phyloP scores from a whole-genome alignment of 78 protist species.

The Isochrysis galbana region DNA sequence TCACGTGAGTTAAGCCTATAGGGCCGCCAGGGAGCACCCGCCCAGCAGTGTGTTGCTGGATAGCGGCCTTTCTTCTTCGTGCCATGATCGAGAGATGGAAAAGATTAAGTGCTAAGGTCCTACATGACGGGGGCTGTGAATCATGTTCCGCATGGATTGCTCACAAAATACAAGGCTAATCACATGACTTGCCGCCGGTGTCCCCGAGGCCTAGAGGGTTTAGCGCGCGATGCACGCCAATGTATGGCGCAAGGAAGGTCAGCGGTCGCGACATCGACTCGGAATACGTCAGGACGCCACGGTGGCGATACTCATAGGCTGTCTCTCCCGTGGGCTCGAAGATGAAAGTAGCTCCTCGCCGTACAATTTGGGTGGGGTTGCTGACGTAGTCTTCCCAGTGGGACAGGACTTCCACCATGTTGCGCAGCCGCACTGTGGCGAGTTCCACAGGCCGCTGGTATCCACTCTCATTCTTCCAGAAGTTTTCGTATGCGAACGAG shows the following conservation, averaged over 20 bases:
- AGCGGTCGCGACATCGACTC: conserved; percentile 15
- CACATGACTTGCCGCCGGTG: no score
- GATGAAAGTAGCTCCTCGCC: conserved; percentile 27
- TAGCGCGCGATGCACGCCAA: neutral
- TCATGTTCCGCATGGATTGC: no score
- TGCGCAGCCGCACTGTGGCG: conserved; percentile 27
- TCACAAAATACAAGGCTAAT: no score
- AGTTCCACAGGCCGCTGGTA: conserved; percentile 28
- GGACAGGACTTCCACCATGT: conserved; percentile 27
- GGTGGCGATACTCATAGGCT: neutral
- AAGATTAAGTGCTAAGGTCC: no score
- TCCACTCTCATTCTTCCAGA: conserved; percentile 4
- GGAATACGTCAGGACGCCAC: conserved; percentile 15
- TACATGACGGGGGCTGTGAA: no score
- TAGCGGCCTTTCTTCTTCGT: no score
- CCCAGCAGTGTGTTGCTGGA: no score
- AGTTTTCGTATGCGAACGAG: neutral
- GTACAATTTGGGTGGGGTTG: neutral
- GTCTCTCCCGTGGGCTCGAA: neutral
- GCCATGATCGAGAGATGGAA: no score
- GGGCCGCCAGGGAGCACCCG: no score
- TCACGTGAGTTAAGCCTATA: no score
- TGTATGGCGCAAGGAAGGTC: conserved; percentile 20
- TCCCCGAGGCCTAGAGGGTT: neutral
- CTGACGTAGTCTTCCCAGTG: conserved; percentile 2